These are phyloP conservation scores for Dactylella cylindrospora DNA, from an alignment of 2,329 filamentous ascomycete genomes.

Conservation along the genomic window DNA sequence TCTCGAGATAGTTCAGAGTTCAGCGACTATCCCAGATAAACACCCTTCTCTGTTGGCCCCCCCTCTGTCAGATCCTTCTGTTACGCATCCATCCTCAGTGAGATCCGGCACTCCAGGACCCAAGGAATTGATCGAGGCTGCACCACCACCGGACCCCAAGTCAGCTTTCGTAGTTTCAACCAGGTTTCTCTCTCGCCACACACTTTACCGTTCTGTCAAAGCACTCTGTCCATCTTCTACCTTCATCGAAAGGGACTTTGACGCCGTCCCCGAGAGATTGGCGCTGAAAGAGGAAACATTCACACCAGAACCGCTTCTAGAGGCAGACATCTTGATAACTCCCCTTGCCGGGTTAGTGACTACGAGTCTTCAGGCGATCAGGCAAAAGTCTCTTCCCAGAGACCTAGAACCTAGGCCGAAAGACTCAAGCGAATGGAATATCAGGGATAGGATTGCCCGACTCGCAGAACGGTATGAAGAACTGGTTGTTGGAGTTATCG, in stretches of 20 bases:
- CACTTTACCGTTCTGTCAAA: constrained; percentile 13
- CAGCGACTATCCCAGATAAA: too few relatives aligned
- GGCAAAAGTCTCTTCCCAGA: constrained; percentile 8
- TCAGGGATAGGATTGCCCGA: constrained; percentile 18
- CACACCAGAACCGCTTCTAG: constrained; percentile 14
- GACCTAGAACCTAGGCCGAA: too few relatives aligned
- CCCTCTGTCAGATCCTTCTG: too few relatives aligned
- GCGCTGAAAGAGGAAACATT: constrained; percentile 21
- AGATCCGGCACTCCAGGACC: too few relatives aligned
- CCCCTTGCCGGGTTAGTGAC: constrained; percentile 18
- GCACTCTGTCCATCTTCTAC: constrained; percentile 22
- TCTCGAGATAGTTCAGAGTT: too few relatives aligned
- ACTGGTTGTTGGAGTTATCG: constrained; percentile 11
- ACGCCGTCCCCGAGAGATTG: not conserved
- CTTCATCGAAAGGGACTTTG: constrained; percentile 37
- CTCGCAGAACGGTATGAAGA: constrained; percentile 19
- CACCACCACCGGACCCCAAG: constrained; percentile 4
- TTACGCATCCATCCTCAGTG: too few relatives aligned
- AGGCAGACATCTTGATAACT: constrained; percentile 34
- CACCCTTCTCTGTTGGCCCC: too few relatives aligned
- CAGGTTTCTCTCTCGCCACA: constrained; percentile 14
- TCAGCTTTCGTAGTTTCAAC: constrained; percentile 26
- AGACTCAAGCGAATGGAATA: not conserved
- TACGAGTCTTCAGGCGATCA: constrained; percentile 28
- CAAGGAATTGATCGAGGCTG: too few relatives aligned